Evolutionary conservation across 176 grass and related monocot genomes (phyloP).

Genomic region (Cymbopogon citratus): DNA sequence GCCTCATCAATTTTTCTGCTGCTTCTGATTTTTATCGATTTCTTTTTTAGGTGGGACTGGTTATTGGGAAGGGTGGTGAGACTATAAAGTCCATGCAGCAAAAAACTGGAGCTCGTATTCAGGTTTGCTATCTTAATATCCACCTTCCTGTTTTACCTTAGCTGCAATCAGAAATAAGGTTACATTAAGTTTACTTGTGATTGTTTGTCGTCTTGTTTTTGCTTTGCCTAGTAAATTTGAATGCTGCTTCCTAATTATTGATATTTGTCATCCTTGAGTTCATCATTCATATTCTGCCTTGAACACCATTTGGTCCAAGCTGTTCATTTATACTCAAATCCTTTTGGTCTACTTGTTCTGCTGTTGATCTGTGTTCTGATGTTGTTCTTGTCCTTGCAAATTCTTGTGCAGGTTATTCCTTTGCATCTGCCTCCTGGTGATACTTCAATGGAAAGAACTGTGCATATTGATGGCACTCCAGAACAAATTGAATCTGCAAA

Average conservation of each 20-base stretch:
- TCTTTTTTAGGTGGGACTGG: constrained; percentile 66
- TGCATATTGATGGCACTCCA: constrained; percentile 78
- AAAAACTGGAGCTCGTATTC: constrained; percentile 83
- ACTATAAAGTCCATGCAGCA: constrained; percentile 95
- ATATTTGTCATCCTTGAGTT: background rate
- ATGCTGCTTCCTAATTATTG: background rate
- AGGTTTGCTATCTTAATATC: constrained; percentile 50
- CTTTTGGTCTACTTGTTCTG: background rate
- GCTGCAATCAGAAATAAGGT: background rate
- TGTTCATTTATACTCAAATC: background rate
- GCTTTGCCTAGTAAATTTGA: background rate
- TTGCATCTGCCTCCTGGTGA: constrained; percentile 91
- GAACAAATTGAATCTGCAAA: constrained; percentile 96
- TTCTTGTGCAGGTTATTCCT: constrained; percentile 68
- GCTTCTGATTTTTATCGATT: background rate
- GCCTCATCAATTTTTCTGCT: background rate
- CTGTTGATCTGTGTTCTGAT: background rate
- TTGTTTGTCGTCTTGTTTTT: background rate
- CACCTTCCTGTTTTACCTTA: background rate
- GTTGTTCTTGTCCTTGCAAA: constrained; percentile 19
- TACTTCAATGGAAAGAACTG: constrained; percentile 76
- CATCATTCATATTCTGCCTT: background rate
- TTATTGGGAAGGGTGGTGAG: constrained; percentile 95
- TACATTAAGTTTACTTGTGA: background rate
- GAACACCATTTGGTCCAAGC: background rate